These are phyloP conservation scores for Ceratocystis lukuohia DNA, from an alignment of 2,329 filamentous ascomycete genomes.

Conservation along the genomic window DNA sequence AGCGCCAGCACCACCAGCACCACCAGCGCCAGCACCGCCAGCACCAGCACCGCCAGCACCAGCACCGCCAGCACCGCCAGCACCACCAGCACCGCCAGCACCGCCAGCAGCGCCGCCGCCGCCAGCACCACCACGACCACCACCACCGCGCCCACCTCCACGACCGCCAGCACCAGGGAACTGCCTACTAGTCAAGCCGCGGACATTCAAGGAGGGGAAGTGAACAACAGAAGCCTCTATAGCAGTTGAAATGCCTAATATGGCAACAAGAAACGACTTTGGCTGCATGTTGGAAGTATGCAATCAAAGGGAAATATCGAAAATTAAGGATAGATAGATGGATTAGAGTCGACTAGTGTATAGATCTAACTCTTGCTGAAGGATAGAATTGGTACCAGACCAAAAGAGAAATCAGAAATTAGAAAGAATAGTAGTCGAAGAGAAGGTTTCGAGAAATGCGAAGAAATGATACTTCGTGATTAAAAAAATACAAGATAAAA, in stretches of 20 bases:
- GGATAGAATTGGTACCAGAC: constrained; percentile 37
- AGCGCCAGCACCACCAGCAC: constrained; percentile 5
- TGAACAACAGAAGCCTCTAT: constrained; percentile 34
- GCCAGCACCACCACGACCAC: constrained; percentile 19
- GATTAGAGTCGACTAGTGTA: constrained; percentile 21
- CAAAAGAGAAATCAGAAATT: constrained; percentile 26
- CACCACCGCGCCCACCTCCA: constrained; percentile 5
- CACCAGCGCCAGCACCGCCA: constrained; percentile 14
- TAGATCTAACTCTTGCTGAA: constrained; percentile 10
- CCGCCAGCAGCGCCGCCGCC: constrained; percentile 16
- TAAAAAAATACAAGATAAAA: constrained; percentile 3
- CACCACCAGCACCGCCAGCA: constrained; percentile 20
- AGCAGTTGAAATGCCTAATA: constrained; percentile 35
- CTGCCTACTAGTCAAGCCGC: constrained; percentile 32
- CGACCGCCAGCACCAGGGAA: constrained; percentile 23
- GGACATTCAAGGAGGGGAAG: constrained; percentile 28
- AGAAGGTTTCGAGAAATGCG: neutral
- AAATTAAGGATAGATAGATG: constrained; percentile 2
- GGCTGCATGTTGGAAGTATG: constrained; percentile 36
- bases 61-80: constrained; percentile 5
- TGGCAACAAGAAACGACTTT: constrained; percentile 36
- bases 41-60: neutral
- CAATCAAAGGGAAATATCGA: neutral
- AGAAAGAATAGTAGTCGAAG: constrained; percentile 20
- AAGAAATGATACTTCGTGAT: neutral